Conservation (phyloP, 1,284 basidiomycete species). For the Cutaneotrichosporon spelunceum region DNA sequence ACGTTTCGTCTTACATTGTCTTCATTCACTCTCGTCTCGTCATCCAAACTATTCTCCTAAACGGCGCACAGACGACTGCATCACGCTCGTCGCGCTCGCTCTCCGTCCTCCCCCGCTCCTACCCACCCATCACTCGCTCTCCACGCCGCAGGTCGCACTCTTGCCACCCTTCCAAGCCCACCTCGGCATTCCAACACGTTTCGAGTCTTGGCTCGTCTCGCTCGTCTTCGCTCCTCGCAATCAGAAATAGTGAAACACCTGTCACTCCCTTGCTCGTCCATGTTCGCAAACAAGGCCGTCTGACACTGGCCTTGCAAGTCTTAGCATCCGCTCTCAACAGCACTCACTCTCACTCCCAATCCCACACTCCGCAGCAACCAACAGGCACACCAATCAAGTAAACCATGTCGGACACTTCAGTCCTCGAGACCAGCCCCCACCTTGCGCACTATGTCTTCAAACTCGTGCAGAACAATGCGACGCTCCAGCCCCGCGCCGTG, state of each 20-base stretch:
- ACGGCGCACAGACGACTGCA: neutral
- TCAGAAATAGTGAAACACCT: neutral
- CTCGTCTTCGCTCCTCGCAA: neutral
- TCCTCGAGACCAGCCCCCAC: constrained; percentile 40
- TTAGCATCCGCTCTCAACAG: neutral
- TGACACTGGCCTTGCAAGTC: neutral
- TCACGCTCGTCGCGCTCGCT: neutral
- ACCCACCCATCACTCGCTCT: neutral
- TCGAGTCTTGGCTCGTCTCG: neutral
- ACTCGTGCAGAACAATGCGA: constrained; percentile 33
- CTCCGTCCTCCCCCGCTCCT: neutral
- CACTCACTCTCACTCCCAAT: neutral
- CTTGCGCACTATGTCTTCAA: constrained; percentile 45
- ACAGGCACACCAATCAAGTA: constrained; percentile 5
- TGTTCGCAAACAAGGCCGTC: neutral
- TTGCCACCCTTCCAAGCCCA: neutral
- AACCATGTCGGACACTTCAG: constrained; percentile 14
- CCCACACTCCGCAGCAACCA: neutral
- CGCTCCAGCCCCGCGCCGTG: constrained; percentile 20
- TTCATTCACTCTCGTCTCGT: neutral
- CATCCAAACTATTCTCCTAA: neutral
- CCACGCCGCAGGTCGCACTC: neutral
- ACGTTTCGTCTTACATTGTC: neutral
- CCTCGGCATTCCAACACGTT: neutral
- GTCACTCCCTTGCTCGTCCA: neutral